Base-by-base conservation (phyloP, 164 flowering plant species). In the Berberis thunbergii region DNA sequence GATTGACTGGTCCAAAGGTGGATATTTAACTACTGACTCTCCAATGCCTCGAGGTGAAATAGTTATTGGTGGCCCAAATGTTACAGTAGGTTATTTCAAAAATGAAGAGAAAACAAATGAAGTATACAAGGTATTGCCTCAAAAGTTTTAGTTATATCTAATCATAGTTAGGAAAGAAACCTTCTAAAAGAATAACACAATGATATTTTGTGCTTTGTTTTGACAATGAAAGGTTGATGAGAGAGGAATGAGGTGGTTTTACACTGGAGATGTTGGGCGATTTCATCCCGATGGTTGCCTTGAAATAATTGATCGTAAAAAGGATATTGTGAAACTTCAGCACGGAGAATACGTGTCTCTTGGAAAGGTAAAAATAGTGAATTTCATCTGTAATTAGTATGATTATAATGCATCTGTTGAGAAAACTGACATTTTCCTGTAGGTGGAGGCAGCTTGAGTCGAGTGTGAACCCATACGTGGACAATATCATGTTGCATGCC, bases 31-130 rank as follows among this genome's bases (percentile, higher is more conserved):
- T 13, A 82, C 73, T 56, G 96, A 94, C 75, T 73, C 82, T 57
- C 97, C 96, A 63, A 87, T 79, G 90, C 96, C 96, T 64, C 88
- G 99, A 42, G 99, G 99, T 39, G 99, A 94, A 77, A 91, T 91
- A 64, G 86, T 91, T 43, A 73, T 94, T 64, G 97, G 97, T 64
- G 99, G 99, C 68, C 96, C 99, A 61, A 87, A 80, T 82, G 94
- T 94, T 40, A 94, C 99, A 2, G 61, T 80, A 69, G 99, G 99
- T 60, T 94, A 94, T 72, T 94, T 89, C 76, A 91, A 91, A 64
- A 87, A 87, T 71, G 88, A 85, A 60, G 94, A 76, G 54, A 94
- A 94, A 77, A 89, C 99, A 39, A 80, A 69, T 6, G 97, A 91
- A 79, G 96, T 87, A 10, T 94, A 94, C 80, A 91, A 91, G 96